Evolutionary conservation across 495 filamentous ascomycete genomes (phyloP), one percentile per base, ranked within the genome.

Genomic region (Penicillium diatomitis): DNA sequence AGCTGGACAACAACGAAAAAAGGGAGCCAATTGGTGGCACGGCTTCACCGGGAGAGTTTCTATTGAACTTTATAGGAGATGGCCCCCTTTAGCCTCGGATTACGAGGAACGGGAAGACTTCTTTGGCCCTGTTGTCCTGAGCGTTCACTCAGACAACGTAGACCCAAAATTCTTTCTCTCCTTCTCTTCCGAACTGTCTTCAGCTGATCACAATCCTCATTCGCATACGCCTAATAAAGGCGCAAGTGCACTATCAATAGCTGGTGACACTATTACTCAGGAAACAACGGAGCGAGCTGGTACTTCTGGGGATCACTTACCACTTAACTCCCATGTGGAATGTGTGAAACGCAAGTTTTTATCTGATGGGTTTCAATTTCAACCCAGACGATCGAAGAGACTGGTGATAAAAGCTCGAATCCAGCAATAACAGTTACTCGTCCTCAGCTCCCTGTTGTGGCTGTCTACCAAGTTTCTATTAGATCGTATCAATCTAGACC

Each of bases 131-230:
- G n/a, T 39, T 46, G 29, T 28, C 33, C 29, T 50, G 29, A 40
- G 34, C 41, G 20, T 27, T 34, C 48, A 50, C 31, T 39, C 28
- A 42, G 38, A 41, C 31, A 32, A n/a, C 31, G 48, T 40, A 32
- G 48, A 50, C 48, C 33, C 10, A 33, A 45, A 50, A 50, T 45
- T n/a, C 48, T 50, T 50, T 42, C 41, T 45, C 42, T 8, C 33
- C 42, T 43, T 44, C 48, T 50, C 48, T 45, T 38, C 48, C n/a
- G 29, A 4, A 39, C 41, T 45, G 35, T 50, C 48, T 50, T 50
- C 41, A 41, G 48, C 48, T n/a, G 34, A 50, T 43, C 38, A 49
- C 39, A 42, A 27, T 6, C 32, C 38, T 43, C 39, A 49, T 45
- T 46, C 41, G 29, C 48, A 33, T 32, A 34, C 20, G 32, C 32